A percentile compares a stretch with the other conserved stretches of the same genome.
phyloP scores from a whole-genome alignment of 2,329 filamentous ascomycete species.

The Claviceps capensis region DNA sequence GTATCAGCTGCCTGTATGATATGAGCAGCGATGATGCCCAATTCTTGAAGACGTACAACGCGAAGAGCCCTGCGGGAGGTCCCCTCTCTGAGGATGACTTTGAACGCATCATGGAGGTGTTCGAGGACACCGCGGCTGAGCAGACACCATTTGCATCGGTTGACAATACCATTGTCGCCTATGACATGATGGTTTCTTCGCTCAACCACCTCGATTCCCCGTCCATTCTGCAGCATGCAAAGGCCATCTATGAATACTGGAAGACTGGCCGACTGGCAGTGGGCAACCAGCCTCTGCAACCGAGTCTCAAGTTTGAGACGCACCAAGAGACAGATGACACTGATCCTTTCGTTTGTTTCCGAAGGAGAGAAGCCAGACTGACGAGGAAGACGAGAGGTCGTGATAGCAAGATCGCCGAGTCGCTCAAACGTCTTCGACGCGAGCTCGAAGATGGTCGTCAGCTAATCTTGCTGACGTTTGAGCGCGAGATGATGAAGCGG shows the following conservation, averaged over 20 bases:
- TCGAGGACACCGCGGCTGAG: slow-evolving; percentile 71
- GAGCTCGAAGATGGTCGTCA: slow-evolving; percentile 84
- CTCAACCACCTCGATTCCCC: slow-evolving; percentile 38
- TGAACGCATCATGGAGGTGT: slow-evolving; percentile 87
- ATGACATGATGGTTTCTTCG: slow-evolving; percentile 60
- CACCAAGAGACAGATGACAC: slow-evolving; percentile 89
- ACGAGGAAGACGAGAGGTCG: slow-evolving; percentile 88
- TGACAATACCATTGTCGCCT: slow-evolving; percentile 72
- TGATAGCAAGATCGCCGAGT: slow-evolving; percentile 88
- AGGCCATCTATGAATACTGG: slow-evolving; percentile 85
- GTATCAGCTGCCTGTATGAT: slow-evolving; percentile 79
- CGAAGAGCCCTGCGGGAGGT: slow-evolving; percentile 48
- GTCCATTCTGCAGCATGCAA: slow-evolving; percentile 46
- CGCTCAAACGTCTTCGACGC: slow-evolving; percentile 77
- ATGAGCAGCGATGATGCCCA: slow-evolving; percentile 84
- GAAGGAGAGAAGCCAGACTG: slow-evolving; percentile 83
- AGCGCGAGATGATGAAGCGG: slow-evolving; percentile 67
- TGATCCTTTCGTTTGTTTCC: slow-evolving; percentile 96
- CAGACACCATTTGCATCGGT: slow-evolving; percentile 83
- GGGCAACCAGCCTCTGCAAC: slow-evolving; percentile 61
- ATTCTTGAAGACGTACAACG: slow-evolving; percentile 74
- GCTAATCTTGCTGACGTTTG: slow-evolving; percentile 61
- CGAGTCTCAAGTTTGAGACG: slow-evolving; percentile 81
- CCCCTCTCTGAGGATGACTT: slow-evolving; percentile 82
- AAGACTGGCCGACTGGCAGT: slow-evolving; percentile 51